These are phyloP conservation scores for Stereocaulon alpinum DNA, from an alignment of 495 filamentous ascomycete genomes.

Conservation along the genomic window DNA sequence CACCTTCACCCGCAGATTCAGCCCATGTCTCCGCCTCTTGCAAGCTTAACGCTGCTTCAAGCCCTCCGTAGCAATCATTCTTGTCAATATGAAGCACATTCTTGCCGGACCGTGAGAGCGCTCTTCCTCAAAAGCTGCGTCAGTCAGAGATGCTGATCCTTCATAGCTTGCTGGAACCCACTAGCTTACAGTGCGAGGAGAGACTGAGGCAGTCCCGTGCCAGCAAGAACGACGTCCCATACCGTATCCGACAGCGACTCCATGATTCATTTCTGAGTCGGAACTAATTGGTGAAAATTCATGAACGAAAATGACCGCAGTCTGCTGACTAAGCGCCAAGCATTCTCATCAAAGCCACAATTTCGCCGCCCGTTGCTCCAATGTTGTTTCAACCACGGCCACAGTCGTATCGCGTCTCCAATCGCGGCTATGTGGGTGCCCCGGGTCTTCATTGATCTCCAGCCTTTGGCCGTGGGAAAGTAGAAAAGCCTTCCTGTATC, in stretches of 20 bases:
- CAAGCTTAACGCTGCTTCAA: constrained; percentile 78
- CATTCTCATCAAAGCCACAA: neutral
- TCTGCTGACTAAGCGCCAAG: constrained; percentile 1
- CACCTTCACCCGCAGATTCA: constrained; percentile 39
- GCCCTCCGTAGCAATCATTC: constrained; percentile 78
- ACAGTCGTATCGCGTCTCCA: constrained; percentile 29
- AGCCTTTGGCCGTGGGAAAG: constrained; percentile 56
- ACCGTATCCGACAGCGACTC: constrained; percentile 66
- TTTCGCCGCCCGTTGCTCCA: neutral
- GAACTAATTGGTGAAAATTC: neutral
- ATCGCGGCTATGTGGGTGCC: constrained; percentile 28
- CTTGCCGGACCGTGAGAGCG: constrained; percentile 83
- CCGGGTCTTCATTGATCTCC: constrained; percentile 63
- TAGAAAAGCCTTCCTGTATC: constrained; percentile 65
- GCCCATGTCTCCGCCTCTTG: constrained; percentile 75
- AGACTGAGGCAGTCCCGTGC: constrained; percentile 83
- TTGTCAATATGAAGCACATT: constrained; percentile 83
- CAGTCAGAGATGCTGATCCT: constrained; percentile 47
- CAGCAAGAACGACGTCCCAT: constrained; percentile 88
- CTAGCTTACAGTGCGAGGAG: constrained; percentile 78
- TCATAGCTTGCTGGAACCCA: constrained; percentile 14
- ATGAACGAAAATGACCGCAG: too few species aligned
- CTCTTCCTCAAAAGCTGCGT: constrained; percentile 57
- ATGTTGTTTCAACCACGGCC: constrained; percentile 30
- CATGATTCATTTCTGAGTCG: constrained; percentile 38